A percentile compares a stretch with the other conserved stretches of the same genome.
Conservation (phyloP, 2,329 filamentous ascomycete genomes). For the Lasiodiplodia hormozganensis region DNA sequence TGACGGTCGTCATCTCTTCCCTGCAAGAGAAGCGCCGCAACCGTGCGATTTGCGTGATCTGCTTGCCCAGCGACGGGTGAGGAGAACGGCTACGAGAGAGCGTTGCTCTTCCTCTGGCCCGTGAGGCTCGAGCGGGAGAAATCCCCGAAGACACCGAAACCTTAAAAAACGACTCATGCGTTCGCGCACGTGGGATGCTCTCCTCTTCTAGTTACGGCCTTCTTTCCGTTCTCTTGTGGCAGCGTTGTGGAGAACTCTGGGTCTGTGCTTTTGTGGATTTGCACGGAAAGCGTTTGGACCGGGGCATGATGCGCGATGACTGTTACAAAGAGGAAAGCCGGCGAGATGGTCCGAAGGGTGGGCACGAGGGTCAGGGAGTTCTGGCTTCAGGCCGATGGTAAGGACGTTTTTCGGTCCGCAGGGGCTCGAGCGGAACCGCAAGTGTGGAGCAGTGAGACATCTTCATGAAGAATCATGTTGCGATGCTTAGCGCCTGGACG, state of each 20-base stretch:
- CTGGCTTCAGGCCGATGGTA: not conserved
- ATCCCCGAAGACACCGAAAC: not conserved
- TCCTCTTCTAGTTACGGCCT: slow-evolving; percentile 1
- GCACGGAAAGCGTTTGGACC: not conserved
- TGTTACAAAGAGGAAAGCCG: not conserved
- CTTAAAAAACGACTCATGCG: slow-evolving; percentile 3
- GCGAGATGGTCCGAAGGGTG: not conserved
- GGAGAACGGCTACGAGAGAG: not conserved
- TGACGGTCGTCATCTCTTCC: not conserved
- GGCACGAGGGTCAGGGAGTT: too few relatives aligned
- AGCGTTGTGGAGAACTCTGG: not conserved
- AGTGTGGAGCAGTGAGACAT: not conserved
- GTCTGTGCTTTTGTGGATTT: not conserved
- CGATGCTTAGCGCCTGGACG: not conserved
- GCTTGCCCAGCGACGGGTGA: not conserved
- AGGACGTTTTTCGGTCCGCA: not conserved
- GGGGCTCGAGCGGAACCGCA: not conserved
- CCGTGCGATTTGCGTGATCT: slow-evolving; percentile 8
- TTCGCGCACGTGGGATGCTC: not conserved
- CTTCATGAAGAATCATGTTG: not conserved
- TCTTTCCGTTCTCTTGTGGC: not conserved
- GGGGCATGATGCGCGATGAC: not conserved
- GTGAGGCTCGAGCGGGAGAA: slow-evolving; percentile 12
- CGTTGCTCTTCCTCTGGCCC: not conserved
- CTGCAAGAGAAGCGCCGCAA: slow-evolving; percentile 8